Percentiles rank a stretch among this genome's conserved stretches.
Conservation (phyloP, 257 asterid genomes). For the Hygrophila difformis region DNA sequence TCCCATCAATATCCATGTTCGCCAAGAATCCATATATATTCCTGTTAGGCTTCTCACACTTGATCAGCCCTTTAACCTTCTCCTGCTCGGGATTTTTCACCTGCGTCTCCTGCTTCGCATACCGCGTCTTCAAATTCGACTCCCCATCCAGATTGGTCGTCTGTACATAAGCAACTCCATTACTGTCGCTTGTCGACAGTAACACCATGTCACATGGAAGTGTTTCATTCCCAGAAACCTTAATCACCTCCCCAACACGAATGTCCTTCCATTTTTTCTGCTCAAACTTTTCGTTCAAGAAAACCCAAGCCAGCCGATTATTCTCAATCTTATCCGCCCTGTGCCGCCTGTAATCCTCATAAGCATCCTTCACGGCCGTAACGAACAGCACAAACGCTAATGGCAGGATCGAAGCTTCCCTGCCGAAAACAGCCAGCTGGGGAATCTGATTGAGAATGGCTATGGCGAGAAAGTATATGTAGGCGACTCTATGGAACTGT, state of each 20-base stretch:
- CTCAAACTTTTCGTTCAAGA: constrained; percentile 36
- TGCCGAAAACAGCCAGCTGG: constrained; percentile 74
- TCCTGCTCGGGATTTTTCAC: constrained; percentile 34
- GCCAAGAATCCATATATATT: constrained; percentile 72
- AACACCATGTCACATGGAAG: constrained; percentile 80
- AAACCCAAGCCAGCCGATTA: constrained; percentile 47
- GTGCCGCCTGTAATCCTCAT: constrained; percentile 68
- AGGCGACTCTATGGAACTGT: constrained; percentile 85
- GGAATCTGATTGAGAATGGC: constrained; percentile 79
- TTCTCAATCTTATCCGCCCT: constrained; percentile 72
- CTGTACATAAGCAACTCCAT: constrained; percentile 72
- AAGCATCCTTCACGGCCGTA: constrained; percentile 65
- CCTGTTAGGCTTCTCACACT: constrained; percentile 73
- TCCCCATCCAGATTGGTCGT: constrained; percentile 79
- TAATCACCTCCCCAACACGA: constrained; percentile 54
- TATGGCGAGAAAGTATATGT: constrained; percentile 59
- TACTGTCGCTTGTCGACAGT: constrained; percentile 63
- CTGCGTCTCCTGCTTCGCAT: constrained; percentile 77
- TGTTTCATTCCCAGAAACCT: constrained; percentile 44
- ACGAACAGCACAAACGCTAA: constrained; percentile 58
- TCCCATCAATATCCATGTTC: constrained; percentile 61
- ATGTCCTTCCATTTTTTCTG: constrained; percentile 59
- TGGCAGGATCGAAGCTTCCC: constrained; percentile 60
- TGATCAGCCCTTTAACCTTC: constrained; percentile 41
- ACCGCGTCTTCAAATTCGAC: constrained; percentile 70